phyloP scores from a whole-genome alignment of 169 alveolate species.

The Theileria parva region DNA sequence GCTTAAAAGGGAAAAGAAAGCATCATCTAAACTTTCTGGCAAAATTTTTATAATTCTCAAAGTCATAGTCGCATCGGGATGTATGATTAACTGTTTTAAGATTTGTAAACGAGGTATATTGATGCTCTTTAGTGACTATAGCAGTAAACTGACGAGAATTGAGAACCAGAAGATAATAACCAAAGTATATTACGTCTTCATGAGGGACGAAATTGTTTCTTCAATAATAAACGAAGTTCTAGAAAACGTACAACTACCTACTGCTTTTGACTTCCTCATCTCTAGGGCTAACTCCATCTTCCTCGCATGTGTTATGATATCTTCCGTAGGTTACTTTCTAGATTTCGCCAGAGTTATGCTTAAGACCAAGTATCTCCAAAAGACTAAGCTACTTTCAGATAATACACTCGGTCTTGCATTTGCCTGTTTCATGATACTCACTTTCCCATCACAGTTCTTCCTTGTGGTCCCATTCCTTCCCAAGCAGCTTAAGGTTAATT shows the following conservation, averaged over 20 bases:
- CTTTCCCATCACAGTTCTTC: conserved; percentile 61
- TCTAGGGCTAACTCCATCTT: conserved; percentile 45
- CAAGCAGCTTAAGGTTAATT: background rate
- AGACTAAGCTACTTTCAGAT: conserved; percentile 39
- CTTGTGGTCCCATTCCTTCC: conserved; percentile 58
- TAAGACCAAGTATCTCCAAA: conserved; percentile 42
- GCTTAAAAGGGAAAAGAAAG: conserved; percentile 31
- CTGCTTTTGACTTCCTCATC: conserved; percentile 36
- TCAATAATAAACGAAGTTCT: conserved; percentile 32
- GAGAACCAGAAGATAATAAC: conserved; percentile 31
- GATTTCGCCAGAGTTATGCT: conserved; percentile 56
- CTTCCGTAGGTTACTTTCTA: conserved; percentile 49
- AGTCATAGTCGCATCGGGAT: conserved; percentile 27
- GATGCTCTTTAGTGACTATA: conserved; percentile 12
- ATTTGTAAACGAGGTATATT: conserved; percentile 15
- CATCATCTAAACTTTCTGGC: conserved; percentile 25
- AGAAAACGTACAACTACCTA: conserved; percentile 29
- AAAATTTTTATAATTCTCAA: conserved; percentile 5
- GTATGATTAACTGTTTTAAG: conserved; percentile 19
- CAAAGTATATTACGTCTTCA: conserved; percentile 24
- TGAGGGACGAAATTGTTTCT: conserved; percentile 37
- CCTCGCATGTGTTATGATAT: conserved; percentile 32
- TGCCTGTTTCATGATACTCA: conserved; percentile 38
- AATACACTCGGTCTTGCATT: conserved; percentile 52
- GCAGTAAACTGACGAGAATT: background rate